Conservation (phyloP, 257 asterid genomes). For the Capsicum rhomboideum region DNA sequence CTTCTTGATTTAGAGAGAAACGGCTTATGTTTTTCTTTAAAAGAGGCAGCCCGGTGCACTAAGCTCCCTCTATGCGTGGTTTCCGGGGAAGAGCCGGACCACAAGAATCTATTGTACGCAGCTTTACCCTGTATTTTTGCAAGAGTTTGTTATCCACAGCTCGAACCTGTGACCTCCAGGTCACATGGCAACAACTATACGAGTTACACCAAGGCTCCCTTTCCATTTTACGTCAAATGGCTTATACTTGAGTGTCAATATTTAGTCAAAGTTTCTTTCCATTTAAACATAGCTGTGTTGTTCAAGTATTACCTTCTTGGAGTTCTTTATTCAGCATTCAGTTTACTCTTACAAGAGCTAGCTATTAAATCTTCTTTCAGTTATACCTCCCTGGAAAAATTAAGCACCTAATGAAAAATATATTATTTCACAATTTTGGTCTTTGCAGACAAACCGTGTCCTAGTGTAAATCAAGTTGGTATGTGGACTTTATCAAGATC, state of each 20-base stretch:
- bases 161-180: too few species aligned
- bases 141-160: too few species aligned
- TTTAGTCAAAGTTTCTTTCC: background rate
- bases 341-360: background rate
- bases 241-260: background rate
- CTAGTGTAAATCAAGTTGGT: constrained; percentile 3
- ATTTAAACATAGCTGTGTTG: background rate
- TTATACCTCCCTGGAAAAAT: background rate
- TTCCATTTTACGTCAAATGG: background rate
- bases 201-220: too few species aligned
- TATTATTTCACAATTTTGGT: background rate
- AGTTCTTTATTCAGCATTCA: background rate
- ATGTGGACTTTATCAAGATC: constrained; percentile 11
- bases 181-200: too few species aligned
- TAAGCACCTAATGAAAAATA: background rate
- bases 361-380: background rate
- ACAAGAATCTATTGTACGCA: too few species aligned
- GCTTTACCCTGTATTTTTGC: too few species aligned
- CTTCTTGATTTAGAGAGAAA: background rate
- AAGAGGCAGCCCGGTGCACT: too few species aligned
- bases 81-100: too few species aligned
- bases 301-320: background rate
- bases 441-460: constrained; percentile 12
- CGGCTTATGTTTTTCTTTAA: too few species aligned
- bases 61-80: too few species aligned